Conservation (phyloP, 2,329 filamentous ascomycete species). For the Penicillium sp. region DNA sequence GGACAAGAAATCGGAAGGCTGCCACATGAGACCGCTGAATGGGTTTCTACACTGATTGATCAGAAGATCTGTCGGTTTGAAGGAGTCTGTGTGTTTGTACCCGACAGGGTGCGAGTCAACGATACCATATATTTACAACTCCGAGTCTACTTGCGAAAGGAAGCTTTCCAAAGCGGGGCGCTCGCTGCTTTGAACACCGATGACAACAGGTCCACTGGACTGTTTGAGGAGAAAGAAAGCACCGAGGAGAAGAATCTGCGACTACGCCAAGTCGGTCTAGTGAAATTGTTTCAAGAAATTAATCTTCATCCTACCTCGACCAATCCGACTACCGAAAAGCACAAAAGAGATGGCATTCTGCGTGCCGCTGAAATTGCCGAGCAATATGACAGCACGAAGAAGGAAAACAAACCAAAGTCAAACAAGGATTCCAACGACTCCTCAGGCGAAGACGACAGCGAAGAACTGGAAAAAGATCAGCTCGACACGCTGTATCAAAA, state of each 20-base stretch:
- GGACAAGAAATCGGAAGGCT: constrained; percentile 85
- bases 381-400: constrained; percentile 64
- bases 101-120: constrained; percentile 80
- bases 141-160: constrained; percentile 70
- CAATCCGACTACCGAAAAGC: constrained; percentile 73
- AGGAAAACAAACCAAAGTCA: constrained; percentile 36
- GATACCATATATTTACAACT: constrained; percentile 94
- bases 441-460: constrained; percentile 74
- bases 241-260: constrained; percentile 80
- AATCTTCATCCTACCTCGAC: constrained; percentile 72
- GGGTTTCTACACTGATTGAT: constrained; percentile 90
- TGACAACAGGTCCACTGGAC: constrained; percentile 67
- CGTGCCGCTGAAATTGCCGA: constrained; percentile 87
- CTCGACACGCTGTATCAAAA: constrained; percentile 93
- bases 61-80: constrained; percentile 86
- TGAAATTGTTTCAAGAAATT: constrained; percentile 86
- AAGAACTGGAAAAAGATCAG: constrained; percentile 92
- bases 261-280: constrained; percentile 79
- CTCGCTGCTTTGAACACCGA: constrained; percentile 53
- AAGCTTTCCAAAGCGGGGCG: constrained; percentile 67
- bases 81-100: constrained; percentile 83
- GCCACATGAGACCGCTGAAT: constrained; percentile 81
- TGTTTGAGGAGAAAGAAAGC: constrained; percentile 85
- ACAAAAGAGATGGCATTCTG: constrained; percentile 79
- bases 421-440: constrained; percentile 45